Conservation (phyloP, 176 grass and related monocot species). For the Aegilops tauschii region DNA sequence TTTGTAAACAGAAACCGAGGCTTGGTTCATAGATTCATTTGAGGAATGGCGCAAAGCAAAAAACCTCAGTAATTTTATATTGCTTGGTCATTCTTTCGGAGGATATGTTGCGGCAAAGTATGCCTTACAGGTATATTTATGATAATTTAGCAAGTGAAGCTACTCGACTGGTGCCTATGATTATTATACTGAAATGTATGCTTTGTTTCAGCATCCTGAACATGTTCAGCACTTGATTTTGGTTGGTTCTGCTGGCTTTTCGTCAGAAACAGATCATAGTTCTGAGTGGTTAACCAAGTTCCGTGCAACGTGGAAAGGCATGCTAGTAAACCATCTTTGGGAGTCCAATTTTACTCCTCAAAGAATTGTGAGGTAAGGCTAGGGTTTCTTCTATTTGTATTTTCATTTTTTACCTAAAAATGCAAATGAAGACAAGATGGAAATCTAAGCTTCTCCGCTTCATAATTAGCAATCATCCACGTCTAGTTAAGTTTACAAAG, state of each 20-base stretch:
- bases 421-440: background rate
- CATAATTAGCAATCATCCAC: background rate
- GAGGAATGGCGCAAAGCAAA: slow-evolving; percentile 99
- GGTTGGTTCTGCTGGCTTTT: slow-evolving; percentile 94
- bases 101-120: slow-evolving; percentile 98
- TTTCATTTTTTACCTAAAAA: background rate
- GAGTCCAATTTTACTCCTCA: slow-evolving; percentile 97
- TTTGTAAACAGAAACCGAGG: slow-evolving; percentile 81
- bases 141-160: background rate
- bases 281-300: slow-evolving; percentile 92
- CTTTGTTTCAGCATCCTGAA: slow-evolving; percentile 84
- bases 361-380: slow-evolving; percentile 65
- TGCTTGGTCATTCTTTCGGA: slow-evolving; percentile 97
- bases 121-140: slow-evolving; percentile 66
- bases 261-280: slow-evolving; percentile 78
- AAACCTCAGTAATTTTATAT: slow-evolving; percentile 89
- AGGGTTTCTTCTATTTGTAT: slow-evolving; percentile 15
- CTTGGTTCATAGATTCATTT: slow-evolving; percentile 98
- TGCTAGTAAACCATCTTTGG: slow-evolving; percentile 90
- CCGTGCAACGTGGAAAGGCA: slow-evolving; percentile 87
- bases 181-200: slow-evolving; percentile 28
- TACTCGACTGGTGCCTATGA: slow-evolving; percentile 3
- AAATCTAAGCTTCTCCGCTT: background rate
- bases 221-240: slow-evolving; percentile 91
- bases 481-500: background rate